Evolutionary conservation across 306 rosid species (phyloP), one percentile per base, ranked within the genome.

Genomic region (Pueraria montana): DNA sequence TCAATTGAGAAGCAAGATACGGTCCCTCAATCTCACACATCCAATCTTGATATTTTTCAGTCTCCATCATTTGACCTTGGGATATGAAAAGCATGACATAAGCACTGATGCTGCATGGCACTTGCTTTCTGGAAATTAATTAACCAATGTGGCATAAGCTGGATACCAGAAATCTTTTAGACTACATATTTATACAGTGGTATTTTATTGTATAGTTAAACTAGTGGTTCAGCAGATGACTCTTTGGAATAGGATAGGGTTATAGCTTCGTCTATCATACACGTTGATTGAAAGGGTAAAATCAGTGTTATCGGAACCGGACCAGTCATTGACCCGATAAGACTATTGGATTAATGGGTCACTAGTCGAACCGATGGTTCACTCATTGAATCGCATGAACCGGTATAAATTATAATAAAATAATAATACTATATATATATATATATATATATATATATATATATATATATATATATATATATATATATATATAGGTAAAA

Each of bases 51-150:
- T 72, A 45, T 81, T 34, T 12, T 63, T 30, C 69, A 52, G 87
- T 86, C 87, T 80, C 99, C 99, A 11, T 87, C 99, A 14, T 95
- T 95, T 79, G 97, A 95, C 82, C 96, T 95, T 72, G 99, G 99
- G 62, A 89, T 95, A 80, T 91, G 85, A 89, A 53, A 75, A 77
- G 62, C 72, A 36, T 8, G 26, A 21, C 45, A 72, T 67, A 48
- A 48, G 69, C 55, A 46, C 21, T 11, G 10, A 59, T 62, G 72
- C n/a, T 5, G 74, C 55, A 24, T 4, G 56, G 65, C 26, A 40
- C 52, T 50, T 77, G 4, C 70, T 26, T 77, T 64, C 30, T 77
- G 49, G 43, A 77, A 58, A 36, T 64, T 18, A 50, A 30, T 58
- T 26, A 8, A 21, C 68, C 48, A n/a, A 38, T 40, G 67, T 59